A percentile compares a stretch with the other conserved stretches of the same genome.
Evolutionary conservation across 805 yeast genomes (phyloP).

Genomic region (Starmerella cellae): DNA sequence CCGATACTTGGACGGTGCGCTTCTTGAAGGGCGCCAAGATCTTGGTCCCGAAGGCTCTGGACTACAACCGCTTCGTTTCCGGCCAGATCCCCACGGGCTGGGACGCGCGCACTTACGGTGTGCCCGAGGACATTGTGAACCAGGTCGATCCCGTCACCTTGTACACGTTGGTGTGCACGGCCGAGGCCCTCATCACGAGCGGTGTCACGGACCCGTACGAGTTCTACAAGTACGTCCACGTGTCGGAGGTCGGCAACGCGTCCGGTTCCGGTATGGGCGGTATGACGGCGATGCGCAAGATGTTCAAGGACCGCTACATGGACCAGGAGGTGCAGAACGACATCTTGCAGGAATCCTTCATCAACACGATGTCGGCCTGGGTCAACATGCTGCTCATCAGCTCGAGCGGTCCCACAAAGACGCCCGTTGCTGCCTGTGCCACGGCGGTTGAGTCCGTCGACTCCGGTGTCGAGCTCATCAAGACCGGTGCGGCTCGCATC

Average conservation of each 20-base stretch:
- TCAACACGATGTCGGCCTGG: slow-evolving; percentile 99
- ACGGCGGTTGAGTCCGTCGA: slow-evolving; percentile 97
- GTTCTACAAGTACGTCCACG: slow-evolving; percentile 95
- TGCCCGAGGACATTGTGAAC: slow-evolving; percentile 75
- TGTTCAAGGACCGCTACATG: slow-evolving; percentile 88
- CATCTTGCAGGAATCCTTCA: slow-evolving; percentile 93
- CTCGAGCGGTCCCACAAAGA: slow-evolving; percentile 96
- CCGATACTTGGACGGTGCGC: slow-evolving; percentile 80
- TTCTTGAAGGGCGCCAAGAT: slow-evolving; percentile 87
- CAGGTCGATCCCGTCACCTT: slow-evolving; percentile 97
- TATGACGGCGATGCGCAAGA: slow-evolving; percentile 89
- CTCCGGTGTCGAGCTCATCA: slow-evolving; percentile 84
- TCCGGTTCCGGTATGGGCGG: slow-evolving; percentile 99
- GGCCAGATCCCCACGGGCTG: slow-evolving; percentile 98
- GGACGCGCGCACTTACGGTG: slow-evolving; percentile 91
- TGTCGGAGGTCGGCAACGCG: slow-evolving; percentile 97
- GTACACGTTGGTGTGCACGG: slow-evolving; percentile 84
- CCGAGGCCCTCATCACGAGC: slow-evolving; percentile 81
- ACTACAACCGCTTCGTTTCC: slow-evolving; percentile 46
- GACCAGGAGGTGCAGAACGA: slow-evolving; percentile 96
- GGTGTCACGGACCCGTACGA: slow-evolving; percentile 98
- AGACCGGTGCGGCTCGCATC: slow-evolving; percentile 88
- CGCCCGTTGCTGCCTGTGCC: slow-evolving; percentile 99
- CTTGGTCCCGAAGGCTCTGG: slow-evolving; percentile 76
- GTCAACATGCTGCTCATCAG: slow-evolving; percentile 95